Conservation (phyloP, 768 basidiomycete genomes). For the Hemileccinum impolitum region DNA sequence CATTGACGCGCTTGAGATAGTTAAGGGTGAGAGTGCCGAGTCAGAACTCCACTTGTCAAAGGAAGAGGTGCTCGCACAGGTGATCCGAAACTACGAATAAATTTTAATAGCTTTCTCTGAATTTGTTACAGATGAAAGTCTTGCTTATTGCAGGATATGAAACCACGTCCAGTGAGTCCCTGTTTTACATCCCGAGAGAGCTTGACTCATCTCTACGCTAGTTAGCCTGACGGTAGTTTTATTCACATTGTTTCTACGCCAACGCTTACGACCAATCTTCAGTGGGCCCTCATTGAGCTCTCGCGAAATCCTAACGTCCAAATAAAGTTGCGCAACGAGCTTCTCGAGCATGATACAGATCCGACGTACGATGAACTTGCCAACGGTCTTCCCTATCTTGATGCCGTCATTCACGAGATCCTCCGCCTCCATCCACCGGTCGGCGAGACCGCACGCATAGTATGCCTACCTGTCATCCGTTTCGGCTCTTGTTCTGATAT, state of each 20-base stretch:
- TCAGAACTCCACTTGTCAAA: conserved; percentile 23
- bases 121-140: conserved; percentile 15
- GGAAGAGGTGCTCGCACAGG: conserved; percentile 29
- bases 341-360: conserved; percentile 41
- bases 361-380: conserved; percentile 54
- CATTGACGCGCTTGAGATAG: conserved; percentile 16
- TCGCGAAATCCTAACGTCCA: conserved; percentile 44
- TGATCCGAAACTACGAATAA: neutral
- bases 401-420: conserved; percentile 46
- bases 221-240: conserved; percentile 19
- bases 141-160: conserved; percentile 24
- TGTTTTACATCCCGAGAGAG: neutral
- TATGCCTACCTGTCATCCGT: neutral
- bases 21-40: conserved; percentile 34
- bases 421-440: conserved; percentile 45
- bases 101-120: neutral
- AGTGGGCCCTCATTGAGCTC: conserved; percentile 62
- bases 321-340: conserved; percentile 47
- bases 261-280: neutral
- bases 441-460: conserved; percentile 13
- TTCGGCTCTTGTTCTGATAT: neutral
- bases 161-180: conserved; percentile 18
- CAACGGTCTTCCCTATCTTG: conserved; percentile 51
- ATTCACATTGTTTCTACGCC: neutral
- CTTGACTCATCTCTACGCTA: neutral